Evolutionary conservation across 371 early-diverging fungal genomes (phyloP), one percentile per base, ranked within the genome.

Genomic region (Nematocida sp.): DNA sequence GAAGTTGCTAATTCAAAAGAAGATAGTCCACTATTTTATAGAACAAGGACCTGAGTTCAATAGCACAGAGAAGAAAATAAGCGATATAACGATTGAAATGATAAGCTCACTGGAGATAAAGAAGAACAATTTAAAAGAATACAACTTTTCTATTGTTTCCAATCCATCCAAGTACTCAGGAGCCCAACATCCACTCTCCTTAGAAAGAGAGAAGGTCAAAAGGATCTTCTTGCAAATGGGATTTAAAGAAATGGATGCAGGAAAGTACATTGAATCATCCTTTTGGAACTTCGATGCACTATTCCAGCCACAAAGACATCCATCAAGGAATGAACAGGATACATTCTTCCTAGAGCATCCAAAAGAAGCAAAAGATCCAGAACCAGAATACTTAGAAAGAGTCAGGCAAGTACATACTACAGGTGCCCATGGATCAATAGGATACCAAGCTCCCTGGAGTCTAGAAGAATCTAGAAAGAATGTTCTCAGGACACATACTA

Each of bases 201-300:
- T 98, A 84, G 94, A 97, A 40, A 91, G 94, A 76, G 94, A 94
- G 78, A 96, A 96, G 84, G 94, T 96, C 87, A 88, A 94, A 63
- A 89, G 91, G 75, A 94, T 97, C 80, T 99, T 99, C 86, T 90
- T 99, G 83, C 95, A 95, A 83, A 89, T 96, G 85, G 89, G 91
- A 2, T 99, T 99, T 87, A 86, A 88, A 76, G 99, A 99, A 85
- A 99, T 98, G 99, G 90, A 92, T 38, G 93, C 97, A 64, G 91
- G 91, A 86, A 86, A 89, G 82, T 99, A 89, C 85, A 94, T 94
- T 64, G 99, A 97, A 82, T 90, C 90, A 49, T 91, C 94, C 79
- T 99, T 99, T 89, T 99, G 98, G 97, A 97, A 98, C 86, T 99
- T 98, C 83, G 99, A 99, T 83, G 90, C 95, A 32, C 88, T 98